Base-by-base conservation (phyloP, 805 yeast genomes). In the Yamadazyma philogaea region DNA sequence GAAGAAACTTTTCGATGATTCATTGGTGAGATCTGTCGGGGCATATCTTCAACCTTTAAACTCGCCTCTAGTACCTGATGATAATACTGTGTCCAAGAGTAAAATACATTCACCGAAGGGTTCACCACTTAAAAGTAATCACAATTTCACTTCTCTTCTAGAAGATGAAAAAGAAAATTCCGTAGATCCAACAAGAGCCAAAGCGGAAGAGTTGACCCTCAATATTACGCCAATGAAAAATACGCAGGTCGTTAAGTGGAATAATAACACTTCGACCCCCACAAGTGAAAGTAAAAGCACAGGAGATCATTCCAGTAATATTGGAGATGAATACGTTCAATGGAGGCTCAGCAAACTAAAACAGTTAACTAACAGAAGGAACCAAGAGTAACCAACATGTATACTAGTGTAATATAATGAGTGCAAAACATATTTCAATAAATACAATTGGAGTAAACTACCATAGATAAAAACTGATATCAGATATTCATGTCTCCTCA, bases 321-420 rank as follows among this genome's bases (percentile, higher is more conserved):
- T 66, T 24, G 70, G 70, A 4, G 73, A 66, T 31, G 74, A 70
- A 24, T 70, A 67, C 47, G 60, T 60, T 43, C 51, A 46, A 7
- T 70, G 75, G 75, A 55, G 72, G 37, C 61, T 60, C 17, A 72
- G 66, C 43, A 53, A 58, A 37, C 64, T 70, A 34, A 53, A 44
- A 32, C 59, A 60, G 49, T 44, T 59, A 30, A 55, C 55, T 37
- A 42, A 45, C 15, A 40, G 18, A 14, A 16, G 15, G 17, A 24
- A 4, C 12, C 12, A 24, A 24, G 28, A 24, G 28, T 27, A 28
- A 26, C 21, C 30, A 22, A 5, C 6, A 33, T 37, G 32, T 37
- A 30, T 28, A 28, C 20, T 30, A 18, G 24, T 43, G 35, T 42
- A 39, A 22, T 20, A 31, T 43, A 34, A 34, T 27, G 17, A 36